A percentile compares a stretch with the other conserved stretches of the same genome.
Evolutionary conservation across 768 basidiomycete genomes (phyloP).

Genomic region (Trametes elegans): DNA sequence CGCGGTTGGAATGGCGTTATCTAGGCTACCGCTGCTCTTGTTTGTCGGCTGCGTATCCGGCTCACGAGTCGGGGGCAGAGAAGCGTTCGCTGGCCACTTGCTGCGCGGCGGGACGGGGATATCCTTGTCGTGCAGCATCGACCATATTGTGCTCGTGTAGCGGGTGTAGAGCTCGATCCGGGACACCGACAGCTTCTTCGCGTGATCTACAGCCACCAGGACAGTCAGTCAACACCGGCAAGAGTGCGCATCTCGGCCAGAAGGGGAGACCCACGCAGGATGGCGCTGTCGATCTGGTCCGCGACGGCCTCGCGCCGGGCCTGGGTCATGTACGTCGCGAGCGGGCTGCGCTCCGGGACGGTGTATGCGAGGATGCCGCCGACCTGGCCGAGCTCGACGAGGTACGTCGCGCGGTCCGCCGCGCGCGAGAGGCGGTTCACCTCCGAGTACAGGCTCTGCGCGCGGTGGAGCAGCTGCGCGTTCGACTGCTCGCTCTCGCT

Average conservation of each 20-base stretch:
- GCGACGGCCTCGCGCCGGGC: constrained; percentile 79
- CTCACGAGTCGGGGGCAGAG: constrained; percentile 36
- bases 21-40: neutral
- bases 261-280: constrained; percentile 61
- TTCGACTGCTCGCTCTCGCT: constrained; percentile 31
- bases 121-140: constrained; percentile 47
- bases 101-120: constrained; percentile 41
- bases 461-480: constrained; percentile 50
- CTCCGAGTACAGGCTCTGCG: constrained; percentile 65
- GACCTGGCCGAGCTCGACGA: constrained; percentile 71
- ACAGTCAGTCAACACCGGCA: neutral
- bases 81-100: constrained; percentile 41
- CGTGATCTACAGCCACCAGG: constrained; percentile 41
- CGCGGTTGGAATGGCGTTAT: constrained; percentile 16
- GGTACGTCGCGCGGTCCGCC: constrained; percentile 58
- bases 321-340: constrained; percentile 73
- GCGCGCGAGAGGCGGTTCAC: constrained; percentile 54
- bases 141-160: constrained; percentile 64
- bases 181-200: constrained; percentile 51
- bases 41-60: neutral
- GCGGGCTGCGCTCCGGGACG: constrained; percentile 72
- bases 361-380: constrained; percentile 81
- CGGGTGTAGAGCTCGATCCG: constrained; percentile 63
- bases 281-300: constrained; percentile 84
- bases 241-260: neutral